Evolutionary conservation across 495 filamentous ascomycete species (phyloP), one percentile per base, ranked within the genome.

Genomic region (Xylaria acuta): DNA sequence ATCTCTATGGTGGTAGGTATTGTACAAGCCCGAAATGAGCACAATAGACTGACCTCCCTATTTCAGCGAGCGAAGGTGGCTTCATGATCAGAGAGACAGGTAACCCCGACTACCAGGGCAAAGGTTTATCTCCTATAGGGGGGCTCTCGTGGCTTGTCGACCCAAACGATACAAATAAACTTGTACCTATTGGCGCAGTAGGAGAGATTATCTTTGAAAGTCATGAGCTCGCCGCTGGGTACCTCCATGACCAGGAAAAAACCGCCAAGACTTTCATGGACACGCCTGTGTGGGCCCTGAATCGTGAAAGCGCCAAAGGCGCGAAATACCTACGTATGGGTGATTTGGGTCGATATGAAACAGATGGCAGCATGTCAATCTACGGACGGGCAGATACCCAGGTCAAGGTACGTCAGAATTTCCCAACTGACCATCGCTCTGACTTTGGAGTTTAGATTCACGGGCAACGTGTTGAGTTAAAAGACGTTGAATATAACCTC

Each of bases 1-100:
- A 51, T 51, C 47, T 51, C 47, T 51, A 51, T 51, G 47, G 47
- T 22, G 47, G 47, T 51, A 51, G 3, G 47, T 25, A 51, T 3
- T 51, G n/a, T 12, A 6, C 47, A 51, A 49, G n/a, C 20, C 47
- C n/a, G 20, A 51, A 51, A 22, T 25, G 8, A 3, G 0, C 7
- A 51, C 47, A 51, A 51, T 51, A 25, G 47, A 25, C 47, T 51
- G 8, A 51, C 47, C 7, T 51, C 47, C 7, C 47, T 49, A 12
- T 51, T 51, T 51, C 47, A 51, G 47, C 47, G 7, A 51, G 47
- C 47, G 47, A 51, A 51, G 47, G 47, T n/a, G 47, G 47, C n/a
- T 51, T 51, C 47, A 51, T 51, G 47, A 51, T 51, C n/a, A 51
- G 47, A 51, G 47, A 51, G 47, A 51, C 47, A 51, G 47, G 47